These are phyloP conservation scores for Blumeria graminis DNA, from an alignment of 2,329 filamentous ascomycete genomes.

Conservation along the genomic window DNA sequence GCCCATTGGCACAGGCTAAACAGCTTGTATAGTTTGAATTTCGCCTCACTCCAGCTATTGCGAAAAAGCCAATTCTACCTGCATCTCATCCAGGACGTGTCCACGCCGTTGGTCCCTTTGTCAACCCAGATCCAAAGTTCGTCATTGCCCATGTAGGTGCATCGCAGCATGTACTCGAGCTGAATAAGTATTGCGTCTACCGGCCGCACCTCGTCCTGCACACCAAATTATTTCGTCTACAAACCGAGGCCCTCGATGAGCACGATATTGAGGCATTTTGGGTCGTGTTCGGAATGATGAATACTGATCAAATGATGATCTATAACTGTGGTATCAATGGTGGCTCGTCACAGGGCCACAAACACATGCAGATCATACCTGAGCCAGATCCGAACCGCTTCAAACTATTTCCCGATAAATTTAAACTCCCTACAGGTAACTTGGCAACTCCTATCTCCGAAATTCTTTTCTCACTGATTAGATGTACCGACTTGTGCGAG, in stretches of 20 bases:
- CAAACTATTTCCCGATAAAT: conserved; percentile 9
- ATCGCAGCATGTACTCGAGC: conserved; percentile 14
- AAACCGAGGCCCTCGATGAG: conserved; percentile 17
- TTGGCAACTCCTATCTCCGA: not conserved
- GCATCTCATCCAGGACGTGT: conserved; percentile 11
- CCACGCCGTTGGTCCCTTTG: conserved; percentile 10
- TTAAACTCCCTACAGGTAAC: conserved; percentile 2
- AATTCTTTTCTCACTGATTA: not conserved
- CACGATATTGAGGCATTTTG: conserved; percentile 17
- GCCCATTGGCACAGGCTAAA: too few species aligned
- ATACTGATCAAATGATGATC: conserved; percentile 16
- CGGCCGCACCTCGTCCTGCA: conserved; percentile 18
- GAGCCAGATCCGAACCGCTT: conserved; percentile 9
- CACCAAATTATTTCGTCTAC: conserved; percentile 17
- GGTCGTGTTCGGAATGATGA: conserved; percentile 15
- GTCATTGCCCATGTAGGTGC: conserved; percentile 12
- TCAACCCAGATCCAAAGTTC: conserved; percentile 14
- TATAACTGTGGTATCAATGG: conserved; percentile 22
- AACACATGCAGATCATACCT: conserved; percentile 21
- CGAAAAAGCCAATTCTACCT: conserved; percentile 8
- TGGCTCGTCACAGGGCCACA: conserved; percentile 21
- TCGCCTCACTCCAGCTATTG: conserved; percentile 7
- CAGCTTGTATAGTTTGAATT: conserved; percentile 12
- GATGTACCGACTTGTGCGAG: not conserved
- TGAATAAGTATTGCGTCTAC: conserved; percentile 17